Base-by-base conservation (phyloP, 2,329 filamentous ascomycete species). In the Xylaria sp. region DNA sequence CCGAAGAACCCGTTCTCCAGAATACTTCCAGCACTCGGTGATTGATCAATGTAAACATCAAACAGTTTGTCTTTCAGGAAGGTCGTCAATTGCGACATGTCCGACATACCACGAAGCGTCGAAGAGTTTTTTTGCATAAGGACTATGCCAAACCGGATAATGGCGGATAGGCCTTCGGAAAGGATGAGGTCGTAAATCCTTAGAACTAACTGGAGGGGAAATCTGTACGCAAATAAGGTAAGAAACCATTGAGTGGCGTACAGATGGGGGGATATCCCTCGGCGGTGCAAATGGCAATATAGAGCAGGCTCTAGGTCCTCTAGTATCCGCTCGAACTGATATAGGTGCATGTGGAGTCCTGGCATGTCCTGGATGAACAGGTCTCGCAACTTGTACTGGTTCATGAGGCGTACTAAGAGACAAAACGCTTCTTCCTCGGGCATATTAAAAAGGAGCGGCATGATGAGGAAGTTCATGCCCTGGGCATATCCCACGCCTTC, bases 231-330 rank as follows among this genome's bases (percentile, higher is more conserved):
- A 77, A 99, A 99, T n/a, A 99, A 85, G 0, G 96, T 99, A 56
- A 99, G 86, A 80, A 99, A 99, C 96, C 96, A 99, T 79, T 99
- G 96, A 0, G 96, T 99, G 50, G 96, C 96, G 77, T 99, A 99
- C 9, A 99, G 85, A 76, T 97, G 93, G 0, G 96, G 92, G 9
- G 92, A 92, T 61, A 99, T 96, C 71, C 93, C 90, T 63, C 92
- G 89, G 65, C 96, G 90, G 75, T 92, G 92, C 63, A 99, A 87
- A 79, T 99, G 96, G 77, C 95, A 97, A 80, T 97, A 97, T 6
- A 99, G 83, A 1, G 94, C 94, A 1, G 96, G 96, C 77, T 99
- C 95, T 49, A 95, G 85, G 73, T 99, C 96, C 80, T 99, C 96
- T 31, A 99, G 84, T 22, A 99, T 83, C 29, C 96, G 89, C 81